phyloP scores from a whole-genome alignment of 2,329 filamentous ascomycete species.

The Paecilomyces fulvus region DNA sequence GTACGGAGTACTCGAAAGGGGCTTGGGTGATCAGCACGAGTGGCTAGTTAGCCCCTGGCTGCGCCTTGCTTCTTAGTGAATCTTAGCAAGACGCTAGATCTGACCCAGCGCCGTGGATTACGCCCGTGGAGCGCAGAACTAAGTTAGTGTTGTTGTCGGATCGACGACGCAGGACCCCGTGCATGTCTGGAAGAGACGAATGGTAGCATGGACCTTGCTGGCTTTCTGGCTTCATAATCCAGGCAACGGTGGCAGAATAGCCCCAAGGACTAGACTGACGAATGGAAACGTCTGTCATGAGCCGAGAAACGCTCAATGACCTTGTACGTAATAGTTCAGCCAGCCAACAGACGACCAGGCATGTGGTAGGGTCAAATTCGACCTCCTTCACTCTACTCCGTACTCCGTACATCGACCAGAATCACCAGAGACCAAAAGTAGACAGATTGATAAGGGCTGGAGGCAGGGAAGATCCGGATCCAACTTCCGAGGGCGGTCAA shows the following conservation, averaged over 20 bases:
- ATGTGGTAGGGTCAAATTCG: neutral
- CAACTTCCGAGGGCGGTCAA: neutral
- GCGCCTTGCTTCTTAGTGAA: neutral
- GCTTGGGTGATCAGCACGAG: neutral
- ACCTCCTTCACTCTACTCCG: neutral
- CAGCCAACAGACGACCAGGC: neutral
- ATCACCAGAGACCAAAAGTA: neutral
- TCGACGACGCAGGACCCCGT: neutral
- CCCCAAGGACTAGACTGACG: neutral
- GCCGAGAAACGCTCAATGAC: neutral
- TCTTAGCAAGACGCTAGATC: neutral
- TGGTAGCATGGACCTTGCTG: neutral
- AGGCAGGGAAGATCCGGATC: neutral
- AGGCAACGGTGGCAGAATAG: neutral
- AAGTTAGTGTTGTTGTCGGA: neutral
- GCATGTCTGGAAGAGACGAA: neutral
- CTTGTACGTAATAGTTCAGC: neutral
- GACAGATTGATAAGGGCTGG: neutral
- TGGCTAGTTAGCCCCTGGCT: neutral
- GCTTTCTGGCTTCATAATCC: neutral
- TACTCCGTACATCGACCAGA: neutral
- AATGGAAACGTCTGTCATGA: neutral
- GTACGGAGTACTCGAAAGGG: neutral
- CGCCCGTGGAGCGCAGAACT: neutral
- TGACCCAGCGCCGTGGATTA: neutral